Evolutionary conservation across 1,284 basidiomycete genomes (phyloP).

Genomic region (Ceratobasidium sp.): DNA sequence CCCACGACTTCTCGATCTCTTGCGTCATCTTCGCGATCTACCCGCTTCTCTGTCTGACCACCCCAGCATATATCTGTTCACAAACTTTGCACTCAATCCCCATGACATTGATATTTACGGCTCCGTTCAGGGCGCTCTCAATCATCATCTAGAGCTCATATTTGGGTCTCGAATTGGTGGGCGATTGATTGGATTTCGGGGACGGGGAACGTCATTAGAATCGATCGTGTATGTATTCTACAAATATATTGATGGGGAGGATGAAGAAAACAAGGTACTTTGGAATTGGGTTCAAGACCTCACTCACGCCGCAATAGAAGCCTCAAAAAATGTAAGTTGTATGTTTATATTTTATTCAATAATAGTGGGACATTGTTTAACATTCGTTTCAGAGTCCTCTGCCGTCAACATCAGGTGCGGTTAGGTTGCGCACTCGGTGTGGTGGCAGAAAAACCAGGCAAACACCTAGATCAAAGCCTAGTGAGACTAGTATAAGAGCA

Average conservation of each 20-base stretch:
- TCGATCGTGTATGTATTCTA: not conserved
- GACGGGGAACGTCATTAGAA: not conserved
- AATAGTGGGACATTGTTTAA: not conserved
- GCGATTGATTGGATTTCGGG: not conserved
- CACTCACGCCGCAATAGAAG: not conserved
- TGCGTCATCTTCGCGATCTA: not conserved
- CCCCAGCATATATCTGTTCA: constrained; percentile 4
- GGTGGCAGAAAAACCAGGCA: not conserved
- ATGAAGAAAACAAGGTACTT: not conserved
- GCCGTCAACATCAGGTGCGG: not conserved
- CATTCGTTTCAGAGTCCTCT: not conserved
- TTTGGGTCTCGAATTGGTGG: constrained; percentile 2
- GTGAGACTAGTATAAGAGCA: not conserved
- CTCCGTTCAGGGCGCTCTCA: not conserved
- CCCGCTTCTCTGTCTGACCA: not conserved
- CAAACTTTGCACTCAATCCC: not conserved
- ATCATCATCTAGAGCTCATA: not conserved
- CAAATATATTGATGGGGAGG: constrained; percentile 19
- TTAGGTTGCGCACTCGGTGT: constrained; percentile 9
- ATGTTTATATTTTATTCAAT: not conserved
- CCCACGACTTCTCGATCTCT: constrained; percentile 4
- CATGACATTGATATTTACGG: not conserved
- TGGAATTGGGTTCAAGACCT: constrained; percentile 26
- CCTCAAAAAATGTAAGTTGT: not conserved
- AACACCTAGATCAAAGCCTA: not conserved